Evolutionary conservation across 164 flowering plant species (phyloP), one percentile per base, ranked within the genome.

Genomic region (Nelumbo lutea): DNA sequence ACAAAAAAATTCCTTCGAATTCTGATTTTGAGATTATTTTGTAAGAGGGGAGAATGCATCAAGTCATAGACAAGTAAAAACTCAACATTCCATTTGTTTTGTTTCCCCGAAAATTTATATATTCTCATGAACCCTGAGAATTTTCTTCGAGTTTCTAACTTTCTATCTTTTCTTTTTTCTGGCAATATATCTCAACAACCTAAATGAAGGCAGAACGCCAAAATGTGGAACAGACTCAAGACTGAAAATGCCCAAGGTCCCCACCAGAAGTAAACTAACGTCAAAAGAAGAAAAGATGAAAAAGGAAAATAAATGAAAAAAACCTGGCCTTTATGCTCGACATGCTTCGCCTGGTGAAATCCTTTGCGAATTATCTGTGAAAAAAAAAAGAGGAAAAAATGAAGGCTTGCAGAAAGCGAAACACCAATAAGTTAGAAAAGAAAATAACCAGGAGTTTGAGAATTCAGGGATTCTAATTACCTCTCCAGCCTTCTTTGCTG

Each of bases 301-400:
- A 14, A n/a, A 2, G 2, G 11, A 68, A 6, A 67, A 15, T 38
- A 11, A 13, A 38, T 61, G 27, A 15, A 8, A 50, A 61, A 69
- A 52, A 93, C 98, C 90, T 62, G 82, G 75, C 98, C 96, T 80
- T 94, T 94, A 62, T 88, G 95, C 81, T 91, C 97, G 62, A 94
- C 87, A 69, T 81, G 71, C 83, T 94, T 91, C 65, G 83, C 84
- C 79, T 75, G 72, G 67, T 88, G 81, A 72, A 94, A 94, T 10
- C 95, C 97, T 42, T 72, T 68, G 2, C 90, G 87, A 71, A 94
- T 94, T 27, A 88, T 72, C 98, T 93, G 79, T 45, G 47, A 62
- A 50, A 67, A 63, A 57, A 52, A n/a, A 64, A 44, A 42, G 8
- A 48, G 42, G 8, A 13, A 41, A 56, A 64, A 3, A 6, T 47